Base-by-base conservation (phyloP, 495 filamentous ascomycete species). In the Talaromyces stipitatus region DNA sequence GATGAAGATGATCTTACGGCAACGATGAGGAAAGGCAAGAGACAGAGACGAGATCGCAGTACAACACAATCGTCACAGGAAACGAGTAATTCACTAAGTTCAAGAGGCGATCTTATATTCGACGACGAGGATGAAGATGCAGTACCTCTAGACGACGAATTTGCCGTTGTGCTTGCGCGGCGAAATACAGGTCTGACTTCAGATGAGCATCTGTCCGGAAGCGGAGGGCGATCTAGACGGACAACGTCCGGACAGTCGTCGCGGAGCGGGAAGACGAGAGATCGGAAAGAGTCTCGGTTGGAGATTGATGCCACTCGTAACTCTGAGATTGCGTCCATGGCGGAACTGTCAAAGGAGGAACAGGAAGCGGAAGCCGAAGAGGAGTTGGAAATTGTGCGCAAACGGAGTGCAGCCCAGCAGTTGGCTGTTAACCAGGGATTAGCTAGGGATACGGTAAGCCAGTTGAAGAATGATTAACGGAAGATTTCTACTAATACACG, bases 111-210 rank as follows among this genome's bases (percentile, higher is more conserved):
- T 69, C 74, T 99, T 20, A 92, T 96, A 60, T 91, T 90, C 1
- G 97, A 92, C 62, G 92, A 96, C 59, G 94, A 97, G 58, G 90
- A 88, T 56, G 85, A 91, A 66, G 90, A 98, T 77, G 94, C 94
- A 1, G 83, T 97, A 23, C 91, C 94, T 1, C 73, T 98, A 52
- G 89, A 91, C 62, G 94, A 97, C 69, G 94, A 97, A 63, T 96
- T 97, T 62, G 84, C 89, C 1, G 83, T 96, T 71, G 81, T 82
- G 1, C 71, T 96, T 26, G 85, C 86, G 27, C 78, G 86, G 36
- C 78, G 85, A 28, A 80, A 78, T 26, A 89, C 86, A 0, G 80
- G 71, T 7, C 62, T 79, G 20, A 79, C 78, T 26, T 72, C 76
- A 7, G 85, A 94, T 60, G 91, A 95, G 62, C 80, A 80, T 30